Conservation (phyloP, 2,329 filamentous ascomycete genomes). For the Colletotrichum aenigma region DNA sequence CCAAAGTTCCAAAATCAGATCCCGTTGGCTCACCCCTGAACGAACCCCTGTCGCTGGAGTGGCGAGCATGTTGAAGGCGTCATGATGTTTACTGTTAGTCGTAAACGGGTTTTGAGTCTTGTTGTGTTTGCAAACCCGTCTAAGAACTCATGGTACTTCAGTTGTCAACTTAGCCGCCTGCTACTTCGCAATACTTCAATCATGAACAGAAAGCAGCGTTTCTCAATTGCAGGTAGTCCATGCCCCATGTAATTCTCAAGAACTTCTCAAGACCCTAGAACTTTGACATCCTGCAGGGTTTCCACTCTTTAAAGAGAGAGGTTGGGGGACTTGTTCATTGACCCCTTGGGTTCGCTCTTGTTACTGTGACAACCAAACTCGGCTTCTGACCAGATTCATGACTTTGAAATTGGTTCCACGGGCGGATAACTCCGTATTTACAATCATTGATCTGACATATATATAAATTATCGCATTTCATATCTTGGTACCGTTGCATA, state of each 20-base stretch:
- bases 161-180: background rate
- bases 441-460: background rate
- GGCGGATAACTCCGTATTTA: background rate
- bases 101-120: background rate
- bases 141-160: background rate
- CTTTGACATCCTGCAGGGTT: background rate
- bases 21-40: background rate
- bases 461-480: background rate
- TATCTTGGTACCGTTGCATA: background rate
- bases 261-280: background rate
- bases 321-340: background rate
- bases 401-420: background rate
- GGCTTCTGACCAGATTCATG: background rate
- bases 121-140: background rate
- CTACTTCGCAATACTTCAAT: background rate
- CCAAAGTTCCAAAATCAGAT: background rate
- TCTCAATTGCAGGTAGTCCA: background rate
- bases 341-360: background rate
- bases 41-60: background rate
- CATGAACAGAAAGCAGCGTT: background rate
- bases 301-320: background rate
- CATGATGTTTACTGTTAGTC: background rate
- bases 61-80: rapidly evolving
- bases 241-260: background rate
- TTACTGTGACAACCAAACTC: background rate